phyloP scores from a whole-genome alignment of 257 asterid species.

The Solanum pinnatisectum region DNA sequence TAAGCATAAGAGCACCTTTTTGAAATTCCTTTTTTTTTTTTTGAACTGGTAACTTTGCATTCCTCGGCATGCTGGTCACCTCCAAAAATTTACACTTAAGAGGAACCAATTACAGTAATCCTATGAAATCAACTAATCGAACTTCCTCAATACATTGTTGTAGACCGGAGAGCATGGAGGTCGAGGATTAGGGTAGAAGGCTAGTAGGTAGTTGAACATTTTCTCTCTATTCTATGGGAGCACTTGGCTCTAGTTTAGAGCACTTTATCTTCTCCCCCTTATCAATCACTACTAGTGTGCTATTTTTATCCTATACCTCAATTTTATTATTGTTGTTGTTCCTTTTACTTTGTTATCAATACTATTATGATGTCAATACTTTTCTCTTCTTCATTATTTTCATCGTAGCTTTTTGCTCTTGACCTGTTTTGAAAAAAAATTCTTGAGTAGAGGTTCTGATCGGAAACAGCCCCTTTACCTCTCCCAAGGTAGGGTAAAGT shows the following conservation, averaged over 20 bases:
- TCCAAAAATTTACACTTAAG: not conserved
- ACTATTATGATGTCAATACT: not conserved
- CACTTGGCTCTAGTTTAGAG: not conserved
- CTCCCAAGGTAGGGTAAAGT: not conserved
- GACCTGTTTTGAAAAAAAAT: not conserved
- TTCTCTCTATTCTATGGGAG: not conserved
- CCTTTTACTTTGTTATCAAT: not conserved
- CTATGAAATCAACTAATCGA: not conserved
- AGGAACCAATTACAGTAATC: not conserved
- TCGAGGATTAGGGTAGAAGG: not conserved
- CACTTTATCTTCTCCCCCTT: not conserved
- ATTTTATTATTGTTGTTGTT: not conserved
- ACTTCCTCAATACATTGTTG: not conserved
- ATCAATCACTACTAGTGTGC: not conserved
- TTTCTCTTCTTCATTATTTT: not conserved
- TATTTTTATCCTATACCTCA: not conserved
- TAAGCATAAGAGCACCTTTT: not conserved
- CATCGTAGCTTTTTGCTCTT: not conserved
- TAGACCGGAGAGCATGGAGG: not conserved
- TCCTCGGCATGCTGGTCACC: not conserved
- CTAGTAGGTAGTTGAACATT: not conserved
- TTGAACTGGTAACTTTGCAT: not conserved
- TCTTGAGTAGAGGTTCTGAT: not conserved
- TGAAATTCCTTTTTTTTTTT: no score
- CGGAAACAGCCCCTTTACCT: not conserved